Base-by-base conservation (phyloP, 2,329 filamentous ascomycete species). In the Aspergillus uvarum region DNA sequence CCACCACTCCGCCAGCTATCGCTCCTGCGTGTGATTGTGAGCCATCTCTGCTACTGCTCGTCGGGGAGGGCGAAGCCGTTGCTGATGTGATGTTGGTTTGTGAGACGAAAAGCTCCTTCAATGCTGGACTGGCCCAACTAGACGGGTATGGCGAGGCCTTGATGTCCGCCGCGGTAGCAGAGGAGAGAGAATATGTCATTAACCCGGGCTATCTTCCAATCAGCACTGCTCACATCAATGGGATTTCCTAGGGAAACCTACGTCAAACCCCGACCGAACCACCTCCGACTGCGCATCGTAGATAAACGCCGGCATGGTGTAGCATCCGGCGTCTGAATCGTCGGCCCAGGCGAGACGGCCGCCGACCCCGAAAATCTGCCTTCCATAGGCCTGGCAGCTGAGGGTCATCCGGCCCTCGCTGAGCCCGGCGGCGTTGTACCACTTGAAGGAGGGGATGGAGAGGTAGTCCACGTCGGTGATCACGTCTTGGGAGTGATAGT, bases 371-470 rank as follows among this genome's bases (percentile, higher is more conserved):
- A 65, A 54, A 2, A 62, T 63, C 21, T 65, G 59, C 38, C 59
- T n/a, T 11, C 64, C 61, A 35, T 61, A 62, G 14, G 56, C 31
- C 16, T 49, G 53, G 24, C 63, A 65, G 26, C 38, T 51, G 31
- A 56, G 63, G 2, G 56, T 62, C 63, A 63, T 63, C 4, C 59
- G 61, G 26, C 58, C 59, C n/a, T 59, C 38, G 4, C 55, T 10
- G 5, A 64, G 63, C 10, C 51, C 42, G 11, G 14, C 51, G 16
- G 64, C 64, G 16, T 24, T 47, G 31, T 59, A 65, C 60, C 64
- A 66, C 47, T 63, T 63, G 48, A 66, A 66, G 0, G 63, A 63
- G 1, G 64, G 64, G 26, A 65, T 63, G 2, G 63, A 63, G 16
- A 66, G 55, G 26, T 66, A 66, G 24, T 59, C 61, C 63, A 63